Percentiles rank a stretch among this genome's conserved stretches.
phyloP scores from a whole-genome alignment of 148 eudicot species.

The Silene uniflora region DNA sequence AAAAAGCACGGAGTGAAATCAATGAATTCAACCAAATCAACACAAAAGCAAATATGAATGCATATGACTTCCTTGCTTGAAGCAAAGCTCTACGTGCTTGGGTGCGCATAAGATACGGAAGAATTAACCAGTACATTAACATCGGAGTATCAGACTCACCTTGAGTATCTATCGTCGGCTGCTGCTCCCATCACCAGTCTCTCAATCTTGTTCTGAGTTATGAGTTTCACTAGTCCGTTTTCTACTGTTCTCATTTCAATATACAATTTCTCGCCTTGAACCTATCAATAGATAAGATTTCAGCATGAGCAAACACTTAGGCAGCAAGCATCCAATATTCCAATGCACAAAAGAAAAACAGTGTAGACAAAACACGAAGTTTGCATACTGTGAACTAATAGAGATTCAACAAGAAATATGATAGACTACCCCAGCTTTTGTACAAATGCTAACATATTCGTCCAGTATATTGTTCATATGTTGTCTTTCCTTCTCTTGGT shows the following conservation, averaged over 20 bases:
- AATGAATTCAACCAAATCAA: neutral
- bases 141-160: slow-evolving; percentile 27
- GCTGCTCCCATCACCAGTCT: slow-evolving; percentile 94
- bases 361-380: neutral
- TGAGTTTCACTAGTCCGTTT: slow-evolving; percentile 73
- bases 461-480: slow-evolving; percentile 44
- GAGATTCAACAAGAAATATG: slow-evolving; percentile 5
- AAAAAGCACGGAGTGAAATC: neutral
- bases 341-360: neutral
- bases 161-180: slow-evolving; percentile 55
- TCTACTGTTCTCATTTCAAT: slow-evolving; percentile 54
- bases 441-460: slow-evolving; percentile 47
- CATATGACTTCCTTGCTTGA: neutral
- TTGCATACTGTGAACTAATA: neutral
- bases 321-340: neutral
- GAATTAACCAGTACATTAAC: slow-evolving; percentile 1
- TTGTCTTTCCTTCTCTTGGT: slow-evolving; percentile 53
- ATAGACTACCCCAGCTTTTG: slow-evolving; percentile 49
- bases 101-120: neutral
- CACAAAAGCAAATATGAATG: neutral
- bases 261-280: slow-evolving; percentile 41
- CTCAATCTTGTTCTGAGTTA: slow-evolving; percentile 46
- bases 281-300: slow-evolving; percentile 27
- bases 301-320: neutral
- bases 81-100: neutral